Conservation (phyloP, 257 asterid species). For the Fraxinus quadrangulata region DNA sequence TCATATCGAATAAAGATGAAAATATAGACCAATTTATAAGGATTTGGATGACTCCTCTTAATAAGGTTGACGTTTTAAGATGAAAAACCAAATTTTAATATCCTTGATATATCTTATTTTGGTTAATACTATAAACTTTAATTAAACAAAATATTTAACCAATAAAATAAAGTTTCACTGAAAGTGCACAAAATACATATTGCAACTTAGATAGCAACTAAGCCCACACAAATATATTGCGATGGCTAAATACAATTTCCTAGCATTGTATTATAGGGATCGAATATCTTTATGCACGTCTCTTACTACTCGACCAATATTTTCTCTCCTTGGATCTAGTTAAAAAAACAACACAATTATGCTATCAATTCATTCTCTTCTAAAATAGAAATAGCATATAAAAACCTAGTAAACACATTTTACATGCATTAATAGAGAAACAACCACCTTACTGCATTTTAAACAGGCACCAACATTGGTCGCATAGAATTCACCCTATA, state of each 20-base stretch:
- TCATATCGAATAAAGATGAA: too few species aligned
- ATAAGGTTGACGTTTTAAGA: too few species aligned
- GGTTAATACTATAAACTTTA: neutral
- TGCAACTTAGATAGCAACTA: too few species aligned
- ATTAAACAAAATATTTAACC: neutral
- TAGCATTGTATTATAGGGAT: neutral
- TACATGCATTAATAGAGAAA: neutral
- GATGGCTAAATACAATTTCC: neutral
- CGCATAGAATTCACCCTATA: neutral
- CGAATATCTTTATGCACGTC: constrained; percentile 14
- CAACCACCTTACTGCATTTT: constrained; percentile 18
- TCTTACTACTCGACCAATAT: constrained; percentile 5
- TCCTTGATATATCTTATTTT: neutral
- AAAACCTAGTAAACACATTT: neutral
- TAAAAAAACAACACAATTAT: constrained; percentile 16
- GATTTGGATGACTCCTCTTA: too few species aligned
- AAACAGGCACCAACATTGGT: neutral
- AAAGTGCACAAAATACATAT: too few species aligned
- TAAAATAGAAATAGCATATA: neutral
- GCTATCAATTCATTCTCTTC: constrained; percentile 19
- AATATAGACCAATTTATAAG: too few species aligned
- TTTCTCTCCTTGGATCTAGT: constrained; percentile 13
- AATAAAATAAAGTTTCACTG: too few species aligned
- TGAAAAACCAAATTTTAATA: too few species aligned
- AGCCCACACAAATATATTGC: neutral